These are phyloP conservation scores for Noccaea bulbosa DNA, from an alignment of 345 rosid genomes.

Conservation along the genomic window DNA sequence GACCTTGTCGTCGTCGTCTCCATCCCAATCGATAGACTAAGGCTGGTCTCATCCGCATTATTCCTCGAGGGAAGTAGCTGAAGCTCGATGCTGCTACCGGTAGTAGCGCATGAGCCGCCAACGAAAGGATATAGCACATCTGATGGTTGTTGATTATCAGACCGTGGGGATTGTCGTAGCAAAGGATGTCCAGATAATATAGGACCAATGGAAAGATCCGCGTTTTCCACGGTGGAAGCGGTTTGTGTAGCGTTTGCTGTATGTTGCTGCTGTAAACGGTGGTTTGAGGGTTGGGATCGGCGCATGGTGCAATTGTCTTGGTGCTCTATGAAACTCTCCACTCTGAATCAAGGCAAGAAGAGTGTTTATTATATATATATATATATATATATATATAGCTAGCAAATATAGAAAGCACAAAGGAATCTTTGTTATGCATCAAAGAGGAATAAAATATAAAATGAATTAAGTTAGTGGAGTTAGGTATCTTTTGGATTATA, in stretches of 20 bases:
- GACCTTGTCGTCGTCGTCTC: constrained; percentile 29
- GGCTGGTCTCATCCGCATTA: constrained; percentile 38
- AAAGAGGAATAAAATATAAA: constrained; percentile 13
- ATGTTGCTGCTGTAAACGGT: constrained; percentile 43
- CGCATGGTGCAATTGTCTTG: constrained; percentile 89
- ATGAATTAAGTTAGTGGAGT: constrained; percentile 35
- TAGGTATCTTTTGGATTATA: constrained; percentile 41
- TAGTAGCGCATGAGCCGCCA: constrained; percentile 18
- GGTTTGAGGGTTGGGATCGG: constrained; percentile 53
- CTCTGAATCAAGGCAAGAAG: constrained; percentile 52
- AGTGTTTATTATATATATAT: constrained; percentile 13
- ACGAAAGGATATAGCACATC: constrained; percentile 29
- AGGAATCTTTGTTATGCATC: constrained; percentile 28
- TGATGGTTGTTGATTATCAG: constrained; percentile 27
- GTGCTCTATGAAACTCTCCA: constrained; percentile 98
- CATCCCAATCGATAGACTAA: constrained; percentile 45
- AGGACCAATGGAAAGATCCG: constrained; percentile 51
- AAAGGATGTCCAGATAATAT: constrained; percentile 45
- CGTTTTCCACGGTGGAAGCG: constrained; percentile 59
- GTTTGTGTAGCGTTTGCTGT: constrained; percentile 37
- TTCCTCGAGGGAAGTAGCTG: constrained; percentile 42
- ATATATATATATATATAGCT: not conserved
- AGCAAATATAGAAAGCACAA: constrained; percentile 14
- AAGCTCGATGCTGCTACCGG: constrained; percentile 38
- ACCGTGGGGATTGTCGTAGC: constrained; percentile 44